phyloP scores from a whole-genome alignment of 1,284 basidiomycete genomes.

The Ceratobasidium sp. region DNA sequence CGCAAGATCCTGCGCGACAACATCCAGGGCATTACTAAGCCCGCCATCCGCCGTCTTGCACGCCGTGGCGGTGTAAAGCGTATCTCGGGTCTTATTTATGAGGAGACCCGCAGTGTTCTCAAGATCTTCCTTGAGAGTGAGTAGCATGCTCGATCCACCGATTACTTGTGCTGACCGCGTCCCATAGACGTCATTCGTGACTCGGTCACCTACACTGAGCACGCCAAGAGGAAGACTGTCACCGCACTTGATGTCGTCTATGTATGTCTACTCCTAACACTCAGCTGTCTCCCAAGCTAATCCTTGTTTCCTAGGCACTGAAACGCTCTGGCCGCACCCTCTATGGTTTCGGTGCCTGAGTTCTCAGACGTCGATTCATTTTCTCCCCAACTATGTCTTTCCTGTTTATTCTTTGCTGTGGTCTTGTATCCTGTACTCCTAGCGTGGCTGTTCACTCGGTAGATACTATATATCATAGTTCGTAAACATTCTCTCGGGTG shows the following conservation, averaged over 20 bases:
- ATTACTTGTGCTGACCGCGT: background rate
- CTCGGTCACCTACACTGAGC: slow-evolving; percentile 86
- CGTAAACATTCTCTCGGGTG: background rate
- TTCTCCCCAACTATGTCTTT: background rate
- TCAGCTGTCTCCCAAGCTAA: slow-evolving; percentile 48
- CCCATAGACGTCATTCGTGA: slow-evolving; percentile 70
- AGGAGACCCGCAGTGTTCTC: slow-evolving; percentile 81
- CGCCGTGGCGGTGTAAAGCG: slow-evolving; percentile 86
- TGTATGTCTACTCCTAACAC: slow-evolving; percentile 42
- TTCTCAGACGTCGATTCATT: background rate
- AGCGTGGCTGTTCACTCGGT: slow-evolving; percentile 16
- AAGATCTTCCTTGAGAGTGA: slow-evolving; percentile 75
- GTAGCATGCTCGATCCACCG: too few species aligned
- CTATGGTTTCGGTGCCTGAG: slow-evolving; percentile 77
- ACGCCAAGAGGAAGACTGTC: slow-evolving; percentile 88
- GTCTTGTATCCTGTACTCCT: slow-evolving; percentile 23
- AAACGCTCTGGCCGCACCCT: slow-evolving; percentile 82
- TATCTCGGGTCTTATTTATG: slow-evolving; percentile 84
- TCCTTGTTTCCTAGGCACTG: slow-evolving; percentile 74
- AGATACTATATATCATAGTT: slow-evolving; percentile 26
- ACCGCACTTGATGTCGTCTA: slow-evolving; percentile 75
- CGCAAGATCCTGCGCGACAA: slow-evolving; percentile 83
- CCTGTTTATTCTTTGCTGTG: slow-evolving; percentile 11
- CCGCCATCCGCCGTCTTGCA: slow-evolving; percentile 85
- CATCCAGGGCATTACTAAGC: slow-evolving; percentile 82